Evolutionary conservation across 805 yeast genomes (phyloP).

Genomic region (Crinitomyces ghanaensis): DNA sequence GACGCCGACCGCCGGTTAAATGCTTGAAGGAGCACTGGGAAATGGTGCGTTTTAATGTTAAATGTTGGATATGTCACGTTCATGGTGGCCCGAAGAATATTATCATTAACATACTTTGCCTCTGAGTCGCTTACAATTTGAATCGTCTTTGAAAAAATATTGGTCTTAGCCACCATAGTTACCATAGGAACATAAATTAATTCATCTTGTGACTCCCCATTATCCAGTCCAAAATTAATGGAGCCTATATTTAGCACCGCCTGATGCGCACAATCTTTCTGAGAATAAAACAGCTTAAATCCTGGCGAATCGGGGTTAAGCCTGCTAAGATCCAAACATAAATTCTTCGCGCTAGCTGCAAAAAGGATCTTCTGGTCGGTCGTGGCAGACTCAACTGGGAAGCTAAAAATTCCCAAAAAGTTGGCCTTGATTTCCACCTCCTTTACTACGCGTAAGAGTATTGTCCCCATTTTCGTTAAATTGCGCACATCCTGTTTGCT

Average conservation of each 20-base stretch:
- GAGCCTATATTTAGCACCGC: constrained; percentile 26
- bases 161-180: constrained; percentile 25
- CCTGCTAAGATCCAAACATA: constrained; percentile 27
- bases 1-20: background rate
- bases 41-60: constrained; percentile 27
- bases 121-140: constrained; percentile 19
- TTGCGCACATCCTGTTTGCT: constrained; percentile 13
- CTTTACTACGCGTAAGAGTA: constrained; percentile 24
- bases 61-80: constrained; percentile 28
- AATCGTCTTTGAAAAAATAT: constrained; percentile 26
- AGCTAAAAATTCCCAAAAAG: constrained; percentile 20
- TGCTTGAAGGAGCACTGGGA: constrained; percentile 23
- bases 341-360: constrained; percentile 25
- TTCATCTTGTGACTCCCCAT: constrained; percentile 24
- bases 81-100: constrained; percentile 22
- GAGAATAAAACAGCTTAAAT: constrained; percentile 26
- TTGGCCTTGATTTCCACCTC: constrained; percentile 27
- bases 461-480: constrained; percentile 19
- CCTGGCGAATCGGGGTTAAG: constrained; percentile 30
- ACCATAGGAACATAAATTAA: constrained; percentile 29
- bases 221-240: constrained; percentile 25
- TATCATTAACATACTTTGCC: constrained; percentile 16
- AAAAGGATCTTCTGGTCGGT: constrained; percentile 9
- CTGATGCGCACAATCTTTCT: constrained; percentile 30
- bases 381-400: constrained; percentile 1